Evolutionary conservation across 148 eudicot species (phyloP), one percentile per base, ranked within the genome.

Genomic region (Silene conica): DNA sequence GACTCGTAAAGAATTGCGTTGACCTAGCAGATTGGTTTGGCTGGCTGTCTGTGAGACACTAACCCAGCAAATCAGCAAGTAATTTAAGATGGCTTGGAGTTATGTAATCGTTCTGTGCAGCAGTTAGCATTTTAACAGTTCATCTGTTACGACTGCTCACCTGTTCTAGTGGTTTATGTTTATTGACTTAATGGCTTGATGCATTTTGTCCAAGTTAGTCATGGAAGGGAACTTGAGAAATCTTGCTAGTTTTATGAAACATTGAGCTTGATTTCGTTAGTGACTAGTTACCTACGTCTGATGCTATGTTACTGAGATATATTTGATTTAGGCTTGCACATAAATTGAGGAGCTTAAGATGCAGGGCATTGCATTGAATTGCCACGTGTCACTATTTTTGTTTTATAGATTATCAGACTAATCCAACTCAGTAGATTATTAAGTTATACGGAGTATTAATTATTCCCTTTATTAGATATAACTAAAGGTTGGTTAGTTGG

Each of bases 1-100:
- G 62, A 78, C 76, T 21, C 62, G 58, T 67, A 56, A 60, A 73
- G 62, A 45, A 66, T n/a, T 73, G 69, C 21, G 71, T 78, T 78
- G 76, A 78, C 80, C 50, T 73, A 25, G 67, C 31, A 28, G 68
- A 58, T 60, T 73, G 22, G 50, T 73, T 73, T 67, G 54, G 63
- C 69, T 67, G 54, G 63, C 69, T 62, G 59, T 63, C 60, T 13
- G 58, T 11, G 26, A 69, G 61, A n/a, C 31, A 61, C 28, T 65
- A n/a, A 52, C 70, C 55, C 70, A 9, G 63, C 55, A 68, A 31
- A 67, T 18, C 70, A 21, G 55, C 69, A 50, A 38, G 63, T 73
- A 73, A 73, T 74, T 31, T 68, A 73, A 50, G 21, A 63, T 74
- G 12, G 46, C 14, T 18, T 62, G 70, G 74, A 77, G 18, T 62